Evolutionary conservation across 2,329 filamentous ascomycete species (phyloP).

Genomic region (Dactylellina drechsleri): DNA sequence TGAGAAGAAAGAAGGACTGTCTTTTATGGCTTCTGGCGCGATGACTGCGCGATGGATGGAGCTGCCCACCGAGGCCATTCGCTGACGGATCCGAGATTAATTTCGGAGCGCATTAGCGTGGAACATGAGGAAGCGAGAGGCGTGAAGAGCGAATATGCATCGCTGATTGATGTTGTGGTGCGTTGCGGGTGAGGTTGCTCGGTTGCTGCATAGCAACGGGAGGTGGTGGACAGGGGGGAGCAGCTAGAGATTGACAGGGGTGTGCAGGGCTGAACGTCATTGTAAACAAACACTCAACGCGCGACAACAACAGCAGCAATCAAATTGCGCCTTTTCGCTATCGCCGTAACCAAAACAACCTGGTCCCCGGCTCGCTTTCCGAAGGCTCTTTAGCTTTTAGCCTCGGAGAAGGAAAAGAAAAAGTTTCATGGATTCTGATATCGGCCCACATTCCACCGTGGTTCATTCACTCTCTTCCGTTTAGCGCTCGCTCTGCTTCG

Average conservation of each 20-base stretch:
- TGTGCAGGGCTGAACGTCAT: constrained; percentile 11
- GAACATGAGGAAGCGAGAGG: not conserved
- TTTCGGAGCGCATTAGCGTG: constrained; percentile 16
- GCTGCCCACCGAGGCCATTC: not conserved
- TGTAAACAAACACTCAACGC: constrained; percentile 8
- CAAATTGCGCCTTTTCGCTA: no score
- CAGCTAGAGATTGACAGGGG: not conserved
- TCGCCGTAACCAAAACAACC: not conserved
- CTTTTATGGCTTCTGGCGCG: no score
- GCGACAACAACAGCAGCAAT: no score
- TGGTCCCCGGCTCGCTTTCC: no score
- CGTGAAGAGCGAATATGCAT: constrained; percentile 15
- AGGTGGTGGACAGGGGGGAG: not conserved
- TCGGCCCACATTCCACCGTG: not conserved
- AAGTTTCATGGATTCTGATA: not conserved
- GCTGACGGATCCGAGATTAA: not conserved
- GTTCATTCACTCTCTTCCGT: constrained; percentile 10
- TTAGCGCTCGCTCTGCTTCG: constrained; percentile 19
- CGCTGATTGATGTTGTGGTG: not conserved
- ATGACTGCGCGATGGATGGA: not conserved
- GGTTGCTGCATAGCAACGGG: constrained; percentile 27
- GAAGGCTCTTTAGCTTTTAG: not conserved
- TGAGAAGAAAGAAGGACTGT: no score
- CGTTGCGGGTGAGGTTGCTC: no score
- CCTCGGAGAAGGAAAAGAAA: not conserved